A percentile compares a stretch with the other conserved stretches of the same genome.
Evolutionary conservation across 2,329 filamentous ascomycete genomes (phyloP).

Genomic region (Aspergillus carbonarius): DNA sequence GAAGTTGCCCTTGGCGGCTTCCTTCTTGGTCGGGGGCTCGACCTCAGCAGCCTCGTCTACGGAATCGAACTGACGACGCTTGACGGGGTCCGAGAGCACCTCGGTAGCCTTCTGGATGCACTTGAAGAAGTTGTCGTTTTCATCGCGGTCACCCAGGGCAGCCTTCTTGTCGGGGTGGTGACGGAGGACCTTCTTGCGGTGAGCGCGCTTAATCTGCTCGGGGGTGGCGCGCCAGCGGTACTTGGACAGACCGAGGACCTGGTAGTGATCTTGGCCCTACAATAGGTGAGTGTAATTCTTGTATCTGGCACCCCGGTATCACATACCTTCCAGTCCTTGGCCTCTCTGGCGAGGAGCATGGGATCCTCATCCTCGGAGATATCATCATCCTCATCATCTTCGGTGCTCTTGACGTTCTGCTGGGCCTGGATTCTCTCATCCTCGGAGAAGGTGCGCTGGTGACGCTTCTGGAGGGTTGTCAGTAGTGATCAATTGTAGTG

Average conservation of each 20-base stretch:
- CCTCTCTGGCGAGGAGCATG: slow-evolving; percentile 85
- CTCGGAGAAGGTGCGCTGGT: slow-evolving; percentile 97
- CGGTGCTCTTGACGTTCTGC: slow-evolving; percentile 91
- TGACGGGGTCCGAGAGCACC: slow-evolving; percentile 84
- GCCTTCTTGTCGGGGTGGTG: slow-evolving; percentile 99
- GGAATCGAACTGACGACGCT: slow-evolving; percentile 92
- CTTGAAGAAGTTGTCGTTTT: slow-evolving; percentile 97
- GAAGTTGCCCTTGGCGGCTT: slow-evolving; percentile 80
- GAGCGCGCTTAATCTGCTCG: slow-evolving; percentile 97
- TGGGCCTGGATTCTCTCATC: slow-evolving; percentile 97
- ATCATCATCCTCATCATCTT: slow-evolving; percentile 85
- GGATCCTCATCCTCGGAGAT: slow-evolving; percentile 93
- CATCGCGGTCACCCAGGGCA: slow-evolving; percentile 78
- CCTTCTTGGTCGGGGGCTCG: slow-evolving; percentile 89
- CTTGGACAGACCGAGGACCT: slow-evolving; percentile 87
- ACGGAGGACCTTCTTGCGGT: slow-evolving; percentile 99
- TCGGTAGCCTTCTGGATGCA: slow-evolving; percentile 99
- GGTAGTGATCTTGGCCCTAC: slow-evolving; percentile 94
- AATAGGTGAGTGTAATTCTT: slow-evolving; percentile 13
- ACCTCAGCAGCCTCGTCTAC: slow-evolving; percentile 93
- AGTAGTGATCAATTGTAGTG: slow-evolving; percentile 9
- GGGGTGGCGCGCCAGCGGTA: slow-evolving; percentile 91
- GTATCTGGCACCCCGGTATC: background rate
- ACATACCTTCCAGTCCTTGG: slow-evolving; percentile 98
- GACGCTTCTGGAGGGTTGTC: slow-evolving; percentile 59